phyloP scores from a whole-genome alignment of 495 filamentous ascomycete species.

The Apiosordaria backusii region DNA sequence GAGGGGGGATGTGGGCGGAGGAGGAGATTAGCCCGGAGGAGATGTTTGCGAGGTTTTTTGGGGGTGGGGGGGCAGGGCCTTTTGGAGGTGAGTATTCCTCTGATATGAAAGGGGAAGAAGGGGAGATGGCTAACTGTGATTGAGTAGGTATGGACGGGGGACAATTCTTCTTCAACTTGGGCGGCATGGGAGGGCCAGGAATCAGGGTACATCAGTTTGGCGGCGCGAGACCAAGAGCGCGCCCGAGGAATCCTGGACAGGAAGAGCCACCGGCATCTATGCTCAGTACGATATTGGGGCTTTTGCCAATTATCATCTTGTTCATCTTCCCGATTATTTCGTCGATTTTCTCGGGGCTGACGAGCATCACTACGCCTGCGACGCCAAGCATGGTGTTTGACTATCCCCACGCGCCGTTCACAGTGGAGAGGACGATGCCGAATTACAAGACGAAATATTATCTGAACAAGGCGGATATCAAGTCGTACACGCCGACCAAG shows the following conservation, averaged over 20 bases:
- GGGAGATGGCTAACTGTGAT: conserved; percentile 7
- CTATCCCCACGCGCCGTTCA: conserved; percentile 61
- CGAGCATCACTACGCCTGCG: conserved; percentile 42
- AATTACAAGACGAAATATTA: conserved; percentile 75
- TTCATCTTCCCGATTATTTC: conserved; percentile 85
- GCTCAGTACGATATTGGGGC: conserved; percentile 56
- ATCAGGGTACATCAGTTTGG: conserved; percentile 87
- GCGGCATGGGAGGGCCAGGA: conserved; percentile 76
- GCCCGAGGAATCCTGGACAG: conserved; percentile 65
- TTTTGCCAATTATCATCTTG: conserved; percentile 83
- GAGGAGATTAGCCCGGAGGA: conserved; percentile 96
- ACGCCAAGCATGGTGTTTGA: conserved; percentile 72
- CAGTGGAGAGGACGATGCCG: conserved; percentile 65
- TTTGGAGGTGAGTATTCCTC: conserved; percentile 33
- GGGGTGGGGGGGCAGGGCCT: conserved; percentile 54
- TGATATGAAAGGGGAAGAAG: neutral
- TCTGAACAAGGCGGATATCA: conserved; percentile 73
- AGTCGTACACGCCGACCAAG: conserved; percentile 61
- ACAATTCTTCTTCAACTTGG: conserved; percentile 88
- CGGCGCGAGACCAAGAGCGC: conserved; percentile 60
- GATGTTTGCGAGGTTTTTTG: conserved; percentile 93
- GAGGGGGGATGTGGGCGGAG: conserved; percentile 59
- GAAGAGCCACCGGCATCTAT: conserved; percentile 41
- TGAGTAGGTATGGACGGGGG: conserved; percentile 60
- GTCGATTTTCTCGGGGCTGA: conserved; percentile 63